Evolutionary conservation across 495 filamentous ascomycete species (phyloP).

Genomic region (Aspergillus panamensis): DNA sequence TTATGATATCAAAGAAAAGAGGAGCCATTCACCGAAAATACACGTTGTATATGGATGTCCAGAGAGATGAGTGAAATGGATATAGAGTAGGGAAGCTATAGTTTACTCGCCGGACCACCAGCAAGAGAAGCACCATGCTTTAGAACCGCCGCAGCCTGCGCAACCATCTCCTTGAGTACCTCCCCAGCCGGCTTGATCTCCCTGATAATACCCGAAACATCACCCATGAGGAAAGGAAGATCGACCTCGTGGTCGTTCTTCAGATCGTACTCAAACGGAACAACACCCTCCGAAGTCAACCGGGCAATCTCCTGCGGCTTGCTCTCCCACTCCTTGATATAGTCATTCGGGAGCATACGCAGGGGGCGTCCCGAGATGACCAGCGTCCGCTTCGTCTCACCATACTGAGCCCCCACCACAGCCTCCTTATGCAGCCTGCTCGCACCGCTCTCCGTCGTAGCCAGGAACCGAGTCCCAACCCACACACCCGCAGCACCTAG

Average conservation of each 20-base stretch:
- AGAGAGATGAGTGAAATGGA: slow-evolving; percentile 3
- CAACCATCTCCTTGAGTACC: slow-evolving; percentile 87
- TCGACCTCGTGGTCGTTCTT: slow-evolving; percentile 75
- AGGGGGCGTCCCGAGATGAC: slow-evolving; percentile 76
- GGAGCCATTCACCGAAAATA: slow-evolving; percentile 7
- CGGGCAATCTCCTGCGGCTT: slow-evolving; percentile 65
- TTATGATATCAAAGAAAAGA: slow-evolving; percentile 16
- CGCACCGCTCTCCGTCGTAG: slow-evolving; percentile 70
- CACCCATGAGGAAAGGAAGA: slow-evolving; percentile 87
- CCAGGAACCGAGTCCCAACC: slow-evolving; percentile 86
- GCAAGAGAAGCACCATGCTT: slow-evolving; percentile 42
- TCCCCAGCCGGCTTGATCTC: slow-evolving; percentile 73
- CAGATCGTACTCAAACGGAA: slow-evolving; percentile 76
- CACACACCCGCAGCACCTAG: slow-evolving; percentile 72
- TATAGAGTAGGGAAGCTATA: slow-evolving; percentile 24
- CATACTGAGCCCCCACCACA: slow-evolving; percentile 70
- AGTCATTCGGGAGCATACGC: slow-evolving; percentile 76
- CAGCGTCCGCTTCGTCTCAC: slow-evolving; percentile 73
- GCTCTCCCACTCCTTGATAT: slow-evolving; percentile 74
- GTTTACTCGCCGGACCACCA: slow-evolving; percentile 30
- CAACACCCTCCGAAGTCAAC: slow-evolving; percentile 68
- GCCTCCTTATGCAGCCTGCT: slow-evolving; percentile 74
- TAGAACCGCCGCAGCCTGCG: slow-evolving; percentile 68
- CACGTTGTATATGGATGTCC: slow-evolving; percentile 1
- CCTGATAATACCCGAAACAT: slow-evolving; percentile 73